Conservation (phyloP, 106 monocot species). For the Cymbidium sinense region DNA sequence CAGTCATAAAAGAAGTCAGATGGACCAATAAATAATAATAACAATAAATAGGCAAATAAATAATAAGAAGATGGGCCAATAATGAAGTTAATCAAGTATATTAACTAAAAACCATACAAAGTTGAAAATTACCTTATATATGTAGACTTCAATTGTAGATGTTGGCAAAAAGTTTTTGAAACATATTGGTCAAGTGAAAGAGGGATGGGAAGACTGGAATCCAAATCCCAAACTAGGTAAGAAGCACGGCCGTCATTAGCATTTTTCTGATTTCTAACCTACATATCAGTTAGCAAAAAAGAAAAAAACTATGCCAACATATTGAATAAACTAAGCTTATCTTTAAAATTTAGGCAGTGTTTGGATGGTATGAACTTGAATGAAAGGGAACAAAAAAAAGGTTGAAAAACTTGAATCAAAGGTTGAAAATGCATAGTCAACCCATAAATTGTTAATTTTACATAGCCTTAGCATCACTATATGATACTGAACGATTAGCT, state of each 20-base stretch:
- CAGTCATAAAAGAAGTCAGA: too few relatives aligned
- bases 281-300: neutral
- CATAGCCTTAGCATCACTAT: neutral
- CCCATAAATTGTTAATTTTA: neutral
- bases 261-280: constrained; percentile 26
- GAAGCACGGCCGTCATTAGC: constrained; percentile 7
- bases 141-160: constrained; percentile 15
- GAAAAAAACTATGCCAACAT: neutral
- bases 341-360: neutral
- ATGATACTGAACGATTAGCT: neutral
- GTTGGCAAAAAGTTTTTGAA: constrained; percentile 45
- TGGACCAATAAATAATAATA: too few relatives aligned
- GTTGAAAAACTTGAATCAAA: neutral
- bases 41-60: too few relatives aligned
- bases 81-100: neutral
- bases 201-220: constrained; percentile 76
- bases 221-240: constrained; percentile 75
- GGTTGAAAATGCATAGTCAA: neutral
- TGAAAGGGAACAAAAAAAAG: neutral
- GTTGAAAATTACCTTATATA: constrained; percentile 44
- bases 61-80: neutral
- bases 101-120: neutral
- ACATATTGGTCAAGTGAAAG: constrained; percentile 39
- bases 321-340: neutral
- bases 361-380: neutral